Evolutionary conservation across 2,329 filamentous ascomycete genomes (phyloP), one percentile per base, ranked within the genome.

Genomic region (Microthyrium microscopicum): DNA sequence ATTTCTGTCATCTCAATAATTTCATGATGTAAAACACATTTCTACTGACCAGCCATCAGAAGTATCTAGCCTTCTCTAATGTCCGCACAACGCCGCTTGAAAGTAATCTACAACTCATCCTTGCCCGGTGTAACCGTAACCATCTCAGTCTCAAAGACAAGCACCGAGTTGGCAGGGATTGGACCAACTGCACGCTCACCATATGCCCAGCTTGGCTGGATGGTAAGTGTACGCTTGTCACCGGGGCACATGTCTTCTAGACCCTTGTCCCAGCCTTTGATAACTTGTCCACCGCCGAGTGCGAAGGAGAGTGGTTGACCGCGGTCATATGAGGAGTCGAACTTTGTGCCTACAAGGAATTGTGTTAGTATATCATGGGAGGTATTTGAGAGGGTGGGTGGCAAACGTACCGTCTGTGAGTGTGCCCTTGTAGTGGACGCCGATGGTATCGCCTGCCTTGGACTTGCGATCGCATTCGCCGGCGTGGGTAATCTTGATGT

Each of bases 231-330:
- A 58, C 57, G 71, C 73, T 93, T 93, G 66, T 98, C 87, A 42
- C 89, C 89, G 46, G 89, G 77, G 59, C 87, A 95, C 87, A 95
- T 95, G 51, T 85, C 82, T 29, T 91, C 52, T 17, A 95, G 70
- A 33, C 87, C 87, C 51, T 92, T 63, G 48, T 95, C 87, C 85
- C 85, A 94, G 49, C 87, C 87, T 64, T 89, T 84, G 59, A 98
- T 98, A 39, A 95, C 89, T 54, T 80, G 73, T 29, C 87, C 85
- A 35, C 66, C 62, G 37, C 87, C 89, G 28, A 98, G 64, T 42
- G 66, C 71, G 61, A 98, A 95, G 45, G 54, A 62, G 48, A 98
- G 68, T 4, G 89, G 89, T 39, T 62, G 56, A 35, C 74, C 73
- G 37, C 87, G 75, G 50, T 91, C 77, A 61, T 92, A 92, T 54